Percentiles rank a stretch among this genome's conserved stretches.
Conservation (phyloP, 208 protist species). For the Trypanosoma brucei region DNA sequence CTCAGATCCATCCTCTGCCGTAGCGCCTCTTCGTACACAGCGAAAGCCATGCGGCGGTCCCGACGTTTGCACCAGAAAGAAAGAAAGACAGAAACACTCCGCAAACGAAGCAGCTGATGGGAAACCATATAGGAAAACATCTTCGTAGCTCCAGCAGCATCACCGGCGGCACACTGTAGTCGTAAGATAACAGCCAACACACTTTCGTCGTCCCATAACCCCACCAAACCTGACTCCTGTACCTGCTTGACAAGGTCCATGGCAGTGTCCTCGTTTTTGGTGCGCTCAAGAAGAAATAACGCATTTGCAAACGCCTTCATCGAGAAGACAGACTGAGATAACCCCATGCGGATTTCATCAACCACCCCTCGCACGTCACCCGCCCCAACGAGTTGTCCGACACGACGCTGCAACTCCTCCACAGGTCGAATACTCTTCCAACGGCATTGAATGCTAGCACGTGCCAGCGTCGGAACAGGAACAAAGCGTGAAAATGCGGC, state of each 20-base stretch:
- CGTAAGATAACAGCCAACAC: conserved; percentile 56
- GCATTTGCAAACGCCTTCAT: conserved; percentile 42
- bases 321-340: conserved; percentile 18
- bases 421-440: conserved; percentile 13
- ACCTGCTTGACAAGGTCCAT: conserved; percentile 45
- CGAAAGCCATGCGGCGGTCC: conserved; percentile 31
- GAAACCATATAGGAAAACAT: conserved; percentile 58
- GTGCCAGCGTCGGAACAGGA: background rate
- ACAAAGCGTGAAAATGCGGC: background rate
- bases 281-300: conserved; percentile 43
- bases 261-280: conserved; percentile 24
- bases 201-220: conserved; percentile 49
- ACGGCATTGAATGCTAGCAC: background rate
- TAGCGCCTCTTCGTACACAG: conserved; percentile 37
- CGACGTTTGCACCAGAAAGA: conserved; percentile 34
- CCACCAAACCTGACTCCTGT: conserved; percentile 13
- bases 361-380: conserved; percentile 12
- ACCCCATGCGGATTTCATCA: conserved; percentile 5
- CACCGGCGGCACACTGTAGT: conserved; percentile 47
- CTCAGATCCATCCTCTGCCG: conserved; percentile 42
- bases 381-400: conserved; percentile 15
- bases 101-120: conserved; percentile 36
- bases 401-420: conserved; percentile 21
- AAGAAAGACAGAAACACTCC: conserved; percentile 54
- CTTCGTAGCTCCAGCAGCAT: conserved; percentile 37